Evolutionary conservation across 805 yeast species (phyloP).

Genomic region (Ogataea methanolica): DNA sequence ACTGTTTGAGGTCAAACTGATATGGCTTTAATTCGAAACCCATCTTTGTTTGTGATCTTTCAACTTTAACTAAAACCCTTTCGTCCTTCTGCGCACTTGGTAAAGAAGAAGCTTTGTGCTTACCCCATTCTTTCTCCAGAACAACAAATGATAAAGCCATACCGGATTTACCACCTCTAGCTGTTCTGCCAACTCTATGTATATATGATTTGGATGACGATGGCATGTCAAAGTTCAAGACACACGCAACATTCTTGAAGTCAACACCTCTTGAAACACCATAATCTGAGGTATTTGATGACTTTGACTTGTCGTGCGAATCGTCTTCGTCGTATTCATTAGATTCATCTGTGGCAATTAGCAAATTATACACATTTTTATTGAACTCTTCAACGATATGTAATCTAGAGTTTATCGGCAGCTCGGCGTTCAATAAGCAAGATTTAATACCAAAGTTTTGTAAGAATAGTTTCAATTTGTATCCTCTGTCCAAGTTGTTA

Average conservation of each 20-base stretch:
- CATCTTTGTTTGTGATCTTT: conserved; percentile 66
- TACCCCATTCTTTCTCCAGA: conserved; percentile 77
- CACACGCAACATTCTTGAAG: conserved; percentile 94
- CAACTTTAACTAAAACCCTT: conserved; percentile 70
- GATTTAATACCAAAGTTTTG: conserved; percentile 93
- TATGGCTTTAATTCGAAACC: conserved; percentile 82
- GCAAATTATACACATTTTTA: conserved; percentile 75
- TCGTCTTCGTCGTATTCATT: conserved; percentile 47
- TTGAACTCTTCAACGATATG: conserved; percentile 96
- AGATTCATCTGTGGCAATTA: conserved; percentile 94
- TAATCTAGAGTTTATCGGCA: conserved; percentile 87
- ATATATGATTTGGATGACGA: conserved; percentile 82
- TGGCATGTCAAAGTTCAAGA: conserved; percentile 91
- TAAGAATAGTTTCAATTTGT: conserved; percentile 80
- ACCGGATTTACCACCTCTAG: conserved; percentile 94
- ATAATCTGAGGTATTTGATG: conserved; percentile 52
- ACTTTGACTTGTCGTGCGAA: conserved; percentile 19
- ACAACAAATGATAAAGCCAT: conserved; percentile 92
- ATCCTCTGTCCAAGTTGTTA: conserved; percentile 92
- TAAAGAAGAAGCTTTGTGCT: conserved; percentile 76
- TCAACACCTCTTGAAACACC: conserved; percentile 98
- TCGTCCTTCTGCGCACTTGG: conserved; percentile 78
- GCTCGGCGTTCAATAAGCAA: conserved; percentile 85
- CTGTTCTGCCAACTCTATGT: conserved; percentile 95
- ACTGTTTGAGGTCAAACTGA: conserved; percentile 84